A percentile compares a stretch with the other conserved stretches of the same genome.
These are phyloP conservation scores for Creolimax fragrantissima DNA, from an alignment of 78 protist genomes.

Conservation along the genomic window DNA sequence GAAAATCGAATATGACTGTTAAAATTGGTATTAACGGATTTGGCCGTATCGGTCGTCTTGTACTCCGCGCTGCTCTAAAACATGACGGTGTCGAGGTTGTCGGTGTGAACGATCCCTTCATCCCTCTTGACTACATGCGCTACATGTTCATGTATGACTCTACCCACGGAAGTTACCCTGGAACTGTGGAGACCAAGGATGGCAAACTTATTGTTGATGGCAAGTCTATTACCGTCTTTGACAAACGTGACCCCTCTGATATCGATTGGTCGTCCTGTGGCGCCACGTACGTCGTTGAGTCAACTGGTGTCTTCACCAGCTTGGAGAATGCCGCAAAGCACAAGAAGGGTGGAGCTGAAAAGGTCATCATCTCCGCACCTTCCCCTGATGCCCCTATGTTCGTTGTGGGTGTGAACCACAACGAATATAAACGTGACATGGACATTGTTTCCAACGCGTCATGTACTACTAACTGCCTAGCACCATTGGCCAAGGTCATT, in stretches of 20 bases:
- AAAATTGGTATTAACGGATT: no score
- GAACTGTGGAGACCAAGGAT: conserved; percentile 48
- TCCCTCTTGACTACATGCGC: no score
- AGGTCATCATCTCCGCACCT: conserved; percentile 98
- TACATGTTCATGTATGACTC: no score
- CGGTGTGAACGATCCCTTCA: no score
- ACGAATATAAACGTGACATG: conserved; percentile 38
- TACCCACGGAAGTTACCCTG: conserved; percentile 89
- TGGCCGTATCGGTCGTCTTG: conserved; percentile 97
- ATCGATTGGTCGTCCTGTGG: conserved; percentile 65
- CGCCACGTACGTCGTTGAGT: conserved; percentile 87
- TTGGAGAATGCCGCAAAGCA: conserved; percentile 74
- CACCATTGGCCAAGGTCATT: conserved; percentile 94
- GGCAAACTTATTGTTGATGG: conserved; percentile 79
- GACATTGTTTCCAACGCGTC: conserved; percentile 55
- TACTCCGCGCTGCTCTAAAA: conserved; percentile 79
- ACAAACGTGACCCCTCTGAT: conserved; percentile 59
- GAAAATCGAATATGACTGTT: no score
- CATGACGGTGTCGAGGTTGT: no score
- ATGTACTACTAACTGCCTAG: conserved; percentile 99
- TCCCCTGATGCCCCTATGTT: conserved; percentile 93
- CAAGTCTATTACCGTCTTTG: conserved; percentile 45
- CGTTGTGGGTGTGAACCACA: conserved; percentile 97
- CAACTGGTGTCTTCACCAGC: conserved; percentile 95
- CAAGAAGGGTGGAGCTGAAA: conserved; percentile 88